Percentiles rank a stretch among this genome's conserved stretches.
Evolutionary conservation across 2,329 filamentous ascomycete genomes (phyloP).

Genomic region (Fusarium temperatum): DNA sequence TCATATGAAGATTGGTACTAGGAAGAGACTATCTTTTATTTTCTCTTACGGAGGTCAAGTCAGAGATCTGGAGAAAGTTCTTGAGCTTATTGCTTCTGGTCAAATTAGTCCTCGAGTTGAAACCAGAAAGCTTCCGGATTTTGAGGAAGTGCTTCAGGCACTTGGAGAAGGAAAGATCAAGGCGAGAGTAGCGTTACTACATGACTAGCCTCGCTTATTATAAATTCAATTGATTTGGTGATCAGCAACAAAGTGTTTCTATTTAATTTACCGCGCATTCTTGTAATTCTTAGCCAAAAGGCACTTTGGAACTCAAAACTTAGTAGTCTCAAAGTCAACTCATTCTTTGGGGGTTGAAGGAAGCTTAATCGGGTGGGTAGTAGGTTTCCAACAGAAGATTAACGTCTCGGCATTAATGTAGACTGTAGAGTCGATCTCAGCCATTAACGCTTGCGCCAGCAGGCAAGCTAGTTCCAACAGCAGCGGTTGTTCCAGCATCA

Average conservation of each 20-base stretch:
- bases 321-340: neutral
- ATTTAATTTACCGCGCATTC: fast-evolving
- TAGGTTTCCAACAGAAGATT: fast-evolving
- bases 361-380: fast-evolving
- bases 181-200: constrained; percentile 6
- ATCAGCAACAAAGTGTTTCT: fast-evolving
- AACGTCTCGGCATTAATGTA: fast-evolving
- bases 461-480: constrained; percentile 31
- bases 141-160: constrained; percentile 15
- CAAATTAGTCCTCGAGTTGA: constrained; percentile 25
- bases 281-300: fast-evolving
- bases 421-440: too few relatives aligned
- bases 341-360: neutral
- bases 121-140: constrained; percentile 13
- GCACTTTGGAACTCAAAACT: too few relatives aligned
- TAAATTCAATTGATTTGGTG: neutral
- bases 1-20: constrained; percentile 55
- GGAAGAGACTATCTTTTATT: constrained; percentile 53
- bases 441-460: constrained; percentile 42
- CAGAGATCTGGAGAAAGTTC: constrained; percentile 49
- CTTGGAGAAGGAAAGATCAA: constrained; percentile 7
- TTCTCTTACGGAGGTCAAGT: constrained; percentile 56
- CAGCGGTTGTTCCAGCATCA: constrained; percentile 52
- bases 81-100: constrained; percentile 19
- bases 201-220: neutral